Evolutionary conservation across 768 basidiomycete genomes (phyloP), one percentile per base, ranked within the genome.

Genomic region (Leucocoprinus birnbaumii): DNA sequence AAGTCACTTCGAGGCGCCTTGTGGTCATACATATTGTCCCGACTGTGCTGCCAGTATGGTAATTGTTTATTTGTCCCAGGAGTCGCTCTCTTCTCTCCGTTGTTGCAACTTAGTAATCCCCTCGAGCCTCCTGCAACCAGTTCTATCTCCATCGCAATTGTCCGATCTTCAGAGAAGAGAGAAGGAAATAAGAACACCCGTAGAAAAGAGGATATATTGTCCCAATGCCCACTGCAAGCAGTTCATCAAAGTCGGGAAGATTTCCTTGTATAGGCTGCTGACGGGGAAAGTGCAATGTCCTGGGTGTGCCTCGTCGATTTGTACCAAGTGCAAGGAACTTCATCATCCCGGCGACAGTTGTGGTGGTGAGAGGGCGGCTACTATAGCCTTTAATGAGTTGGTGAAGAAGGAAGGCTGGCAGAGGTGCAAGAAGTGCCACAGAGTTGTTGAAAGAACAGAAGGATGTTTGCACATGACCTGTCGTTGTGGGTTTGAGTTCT

Each of bases 301-400:
- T 8, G 26, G 14, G 8, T 60, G 59, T 34, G 34, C 38, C 2
- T 48, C 51, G 10, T 22, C 24, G 21, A 49, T 60, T 5, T 60
- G 59, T 31, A 42, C 31, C 37, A 44, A 34, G 19, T 60, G 59
- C 50, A 55, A 31, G 25, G 41, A 55, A 16, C 22, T 40, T 16
- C 21, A 31, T 0, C 59, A 60, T 31, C 56, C 52, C 2, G 59
- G 56, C 14, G 45, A 42, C 19, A 60, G 42, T 16, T 60, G 51
- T 25, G 42, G 56, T 35, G 48, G 46, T 7, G 43, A 60, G 21
- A 60, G 48, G 18, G 10, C 51, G 19, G 19, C 42, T 1, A 67
- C 73, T 1, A 60, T 75, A 3, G 73, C 72, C 35, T 64, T 56
- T 3, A 21, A 42, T 3, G 45, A 48, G 31, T 24, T 60, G 49